Evolutionary conservation across 179 eudicot genomes (phyloP), one percentile per base, ranked within the genome.

Genomic region (Sideroxylon spinosum): DNA sequence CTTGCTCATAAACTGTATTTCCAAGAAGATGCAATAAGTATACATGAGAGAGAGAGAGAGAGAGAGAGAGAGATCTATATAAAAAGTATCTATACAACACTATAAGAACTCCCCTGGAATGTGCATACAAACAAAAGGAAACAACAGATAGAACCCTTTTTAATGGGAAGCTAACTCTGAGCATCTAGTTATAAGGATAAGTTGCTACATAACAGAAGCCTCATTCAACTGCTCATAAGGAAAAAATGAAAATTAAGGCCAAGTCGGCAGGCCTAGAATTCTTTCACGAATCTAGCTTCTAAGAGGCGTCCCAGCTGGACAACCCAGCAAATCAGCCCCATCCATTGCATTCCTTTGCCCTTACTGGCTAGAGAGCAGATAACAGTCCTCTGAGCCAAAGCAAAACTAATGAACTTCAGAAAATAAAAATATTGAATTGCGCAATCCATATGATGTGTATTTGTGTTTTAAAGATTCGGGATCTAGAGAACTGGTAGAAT

Each of bases 1-100:
- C 99, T 87, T 93, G 89, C 86, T 93, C 97, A 86, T 88, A 95
- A 83, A 95, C 99, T 95, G 88, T 89, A 89, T 74, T 79, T 49
- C 61, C 64, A 78, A 48, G 64, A 62, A 44, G 65, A 29, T 17
- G 53, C 65, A 69, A 68, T 67, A 57, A 46, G 49, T 56, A 32
- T n/a, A n/a, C 22, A 9, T 16, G 50, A 19, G 14, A 70, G 53
- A 76, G 46, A 50, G 29, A 59, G 64, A 57, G 65, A 72, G 60
- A 2, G 59, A 1, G 7, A 56, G 29, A 73, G 25, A 56, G 32
- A n/a, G n/a, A n/a, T n/a, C n/a, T n/a, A n/a, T n/a, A n/a, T 23
- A 50, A 10, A 23, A 5, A 50, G 1, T 23, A 14, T 16, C 22
- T 1, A 50, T 6, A 14, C 32, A 19, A 4, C 17, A 69, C 57